Conservation (phyloP, 2,329 filamentous ascomycete species). For the Juglanconis oblonga region DNA sequence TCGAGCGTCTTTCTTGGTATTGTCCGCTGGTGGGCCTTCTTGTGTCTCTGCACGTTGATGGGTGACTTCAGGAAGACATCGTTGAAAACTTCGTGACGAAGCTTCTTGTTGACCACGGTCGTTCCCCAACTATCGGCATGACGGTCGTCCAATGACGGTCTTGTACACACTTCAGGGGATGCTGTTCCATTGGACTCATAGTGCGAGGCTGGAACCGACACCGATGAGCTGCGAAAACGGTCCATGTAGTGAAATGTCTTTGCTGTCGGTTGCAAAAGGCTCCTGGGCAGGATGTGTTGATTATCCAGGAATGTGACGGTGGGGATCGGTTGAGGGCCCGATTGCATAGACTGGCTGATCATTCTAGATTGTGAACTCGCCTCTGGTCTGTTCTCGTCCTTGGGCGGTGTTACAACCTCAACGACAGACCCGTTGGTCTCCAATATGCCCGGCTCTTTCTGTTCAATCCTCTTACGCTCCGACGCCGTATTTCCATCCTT, state of each 20-base stretch:
- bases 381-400: constrained; percentile 18
- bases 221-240: constrained; percentile 36
- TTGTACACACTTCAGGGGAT: constrained; percentile 17
- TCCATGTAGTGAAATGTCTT: constrained; percentile 23
- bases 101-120: constrained; percentile 81
- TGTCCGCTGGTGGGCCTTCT: constrained; percentile 65
- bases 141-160: constrained; percentile 51
- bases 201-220: constrained; percentile 25
- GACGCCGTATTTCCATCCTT: constrained; percentile 41
- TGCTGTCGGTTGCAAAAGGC: constrained; percentile 65
- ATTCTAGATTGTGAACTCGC: constrained; percentile 39
- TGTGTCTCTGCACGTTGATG: constrained; percentile 76
- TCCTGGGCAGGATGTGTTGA: constrained; percentile 84
- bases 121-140: constrained; percentile 78
- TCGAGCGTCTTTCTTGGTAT: constrained; percentile 54
- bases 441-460: constrained; percentile 23
- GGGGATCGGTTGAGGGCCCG: constrained; percentile 64
- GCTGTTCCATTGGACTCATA: constrained; percentile 16
- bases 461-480: constrained; percentile 35
- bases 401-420: constrained; percentile 20
- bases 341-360: constrained; percentile 73
- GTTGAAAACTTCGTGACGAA: constrained; percentile 88
- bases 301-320: constrained; percentile 95
- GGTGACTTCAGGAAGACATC: constrained; percentile 86
- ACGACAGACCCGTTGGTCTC: constrained; percentile 21